These are phyloP conservation scores for Candida montana DNA, from an alignment of 805 yeast genomes.

Conservation along the genomic window DNA sequence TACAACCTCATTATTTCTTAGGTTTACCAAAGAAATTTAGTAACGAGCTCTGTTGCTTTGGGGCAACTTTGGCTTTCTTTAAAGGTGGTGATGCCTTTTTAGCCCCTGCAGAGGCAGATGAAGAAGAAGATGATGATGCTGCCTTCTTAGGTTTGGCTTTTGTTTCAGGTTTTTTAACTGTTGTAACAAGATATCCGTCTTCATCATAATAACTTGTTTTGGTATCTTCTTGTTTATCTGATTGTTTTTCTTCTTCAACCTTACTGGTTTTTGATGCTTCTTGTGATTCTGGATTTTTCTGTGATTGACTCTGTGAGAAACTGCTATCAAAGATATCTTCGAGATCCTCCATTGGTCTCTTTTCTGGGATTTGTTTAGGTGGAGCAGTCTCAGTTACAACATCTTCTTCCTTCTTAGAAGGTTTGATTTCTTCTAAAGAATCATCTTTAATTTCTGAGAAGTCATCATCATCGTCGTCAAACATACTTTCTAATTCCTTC, in stretches of 20 bases:
- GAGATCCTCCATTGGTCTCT: slow-evolving; percentile 9
- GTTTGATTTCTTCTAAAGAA: not conserved
- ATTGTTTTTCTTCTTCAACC: not conserved
- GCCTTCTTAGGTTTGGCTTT: slow-evolving; percentile 12
- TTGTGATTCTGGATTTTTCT: not conserved
- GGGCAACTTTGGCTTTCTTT: slow-evolving; percentile 20
- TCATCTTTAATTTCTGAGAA: slow-evolving; percentile 1
- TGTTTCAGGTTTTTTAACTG: slow-evolving; percentile 17
- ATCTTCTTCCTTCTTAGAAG: not conserved
- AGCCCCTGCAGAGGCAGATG: slow-evolving; percentile 4
- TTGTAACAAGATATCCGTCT: slow-evolving; percentile 45
- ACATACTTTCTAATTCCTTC: slow-evolving; percentile 29
- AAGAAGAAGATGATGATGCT: slow-evolving; percentile 5
- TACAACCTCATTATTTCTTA: not conserved
- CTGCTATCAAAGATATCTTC: slow-evolving; percentile 12
- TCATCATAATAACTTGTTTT: slow-evolving; percentile 35
- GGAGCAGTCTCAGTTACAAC: not conserved
- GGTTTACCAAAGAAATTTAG: slow-evolving; percentile 41
- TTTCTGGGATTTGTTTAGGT: not conserved
- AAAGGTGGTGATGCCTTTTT: slow-evolving; percentile 6
- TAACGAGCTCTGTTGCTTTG: slow-evolving; percentile 39
- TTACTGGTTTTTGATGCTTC: slow-evolving; percentile 3
- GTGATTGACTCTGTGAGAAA: slow-evolving; percentile 3
- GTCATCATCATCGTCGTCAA: slow-evolving; percentile 28
- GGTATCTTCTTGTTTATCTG: slow-evolving; percentile 6